Percentiles rank a stretch among this genome's conserved stretches.
These are phyloP conservation scores for Fomitopsis schrenkii DNA, from an alignment of 1,284 basidiomycete genomes.

Conservation along the genomic window DNA sequence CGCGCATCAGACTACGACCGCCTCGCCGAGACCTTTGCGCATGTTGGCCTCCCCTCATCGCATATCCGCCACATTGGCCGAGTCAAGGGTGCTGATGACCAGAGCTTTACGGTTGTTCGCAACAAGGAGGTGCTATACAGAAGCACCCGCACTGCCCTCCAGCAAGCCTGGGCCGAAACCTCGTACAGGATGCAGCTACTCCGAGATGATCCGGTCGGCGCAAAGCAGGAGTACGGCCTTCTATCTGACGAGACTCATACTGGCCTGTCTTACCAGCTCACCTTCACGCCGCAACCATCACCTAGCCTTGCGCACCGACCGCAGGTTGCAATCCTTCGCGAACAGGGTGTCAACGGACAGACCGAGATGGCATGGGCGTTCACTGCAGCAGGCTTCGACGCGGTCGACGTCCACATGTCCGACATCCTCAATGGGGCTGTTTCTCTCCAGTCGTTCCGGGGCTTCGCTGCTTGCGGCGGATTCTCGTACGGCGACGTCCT, in stretches of 20 bases:
- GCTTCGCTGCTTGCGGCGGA: constrained; percentile 93
- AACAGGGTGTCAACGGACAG: constrained; percentile 98
- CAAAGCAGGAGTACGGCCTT: constrained; percentile 80
- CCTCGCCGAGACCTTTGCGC: constrained; percentile 61
- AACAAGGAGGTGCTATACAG: constrained; percentile 56
- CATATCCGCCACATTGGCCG: constrained; percentile 76
- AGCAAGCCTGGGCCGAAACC: constrained; percentile 91
- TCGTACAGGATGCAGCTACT: constrained; percentile 89
- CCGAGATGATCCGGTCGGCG: constrained; percentile 80
- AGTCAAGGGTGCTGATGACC: constrained; percentile 52
- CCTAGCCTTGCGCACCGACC: constrained; percentile 53
- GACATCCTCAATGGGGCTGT: constrained; percentile 81
- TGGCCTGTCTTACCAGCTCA: constrained; percentile 80
- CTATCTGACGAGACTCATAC: constrained; percentile 61
- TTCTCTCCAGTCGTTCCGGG: constrained; percentile 70
- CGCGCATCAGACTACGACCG: constrained; percentile 54
- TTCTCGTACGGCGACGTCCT: constrained; percentile 99
- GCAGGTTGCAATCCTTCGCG: constrained; percentile 92
- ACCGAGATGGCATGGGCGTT: constrained; percentile 99
- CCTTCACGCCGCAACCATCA: constrained; percentile 49
- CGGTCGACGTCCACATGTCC: constrained; percentile 97
- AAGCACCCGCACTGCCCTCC: constrained; percentile 68
- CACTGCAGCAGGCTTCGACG: constrained; percentile 87
- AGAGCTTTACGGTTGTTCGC: constrained; percentile 61
- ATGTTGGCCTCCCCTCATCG: constrained; percentile 68